Evolutionary conservation across 768 basidiomycete genomes (phyloP), one percentile per base, ranked within the genome.

Genomic region (Sarcomyxa edulis): DNA sequence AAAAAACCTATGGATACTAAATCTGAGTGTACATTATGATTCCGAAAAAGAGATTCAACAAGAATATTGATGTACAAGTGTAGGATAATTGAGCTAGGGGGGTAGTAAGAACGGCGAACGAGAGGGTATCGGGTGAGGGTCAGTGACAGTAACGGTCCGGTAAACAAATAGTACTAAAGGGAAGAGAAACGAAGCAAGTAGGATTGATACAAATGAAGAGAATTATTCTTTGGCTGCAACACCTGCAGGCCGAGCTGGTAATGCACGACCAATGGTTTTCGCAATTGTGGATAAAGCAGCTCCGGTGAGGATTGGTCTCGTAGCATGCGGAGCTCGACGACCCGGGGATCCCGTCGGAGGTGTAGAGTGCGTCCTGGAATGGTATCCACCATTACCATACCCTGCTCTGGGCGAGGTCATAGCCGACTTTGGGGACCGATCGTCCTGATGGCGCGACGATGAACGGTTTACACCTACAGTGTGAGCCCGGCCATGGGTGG

Each of bases 291-390:
- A 78, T 35, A 86, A 71, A 2, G 84, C 86, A 35, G 81, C 84
- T 9, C 69, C 78, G 5, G 81, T 82, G 48, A 89, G 72, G 30
- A 88, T 69, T n/a, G 86, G 86, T 7, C 86, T 72, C 47, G 66
- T 49, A 23, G 64, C 44, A 45, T 77, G 73, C 12, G 61, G 56
- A 14, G 55, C 37, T 16, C 76, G 72, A 34, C 71, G 61, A 26
- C 53, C 56, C 27, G 49, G 50, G 4, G 54, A 48, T 30, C 67
- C 58, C 1, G 64, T 54, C 33, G 78, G 72, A 10, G 81, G 79
- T 6, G 82, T 71, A 1, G 85, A 86, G 46, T 81, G 82, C 29
- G 78, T 82, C 27, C 84, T 5, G 22, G 68, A 52, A 49, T 80
- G 76, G 37, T 74, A 61, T 9, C 29, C 52, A n/a, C n/a, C n/a